These are phyloP conservation scores for Globisporangium alternatum DNA, from an alignment of 352 stramenopile genomes.

Conservation along the genomic window DNA sequence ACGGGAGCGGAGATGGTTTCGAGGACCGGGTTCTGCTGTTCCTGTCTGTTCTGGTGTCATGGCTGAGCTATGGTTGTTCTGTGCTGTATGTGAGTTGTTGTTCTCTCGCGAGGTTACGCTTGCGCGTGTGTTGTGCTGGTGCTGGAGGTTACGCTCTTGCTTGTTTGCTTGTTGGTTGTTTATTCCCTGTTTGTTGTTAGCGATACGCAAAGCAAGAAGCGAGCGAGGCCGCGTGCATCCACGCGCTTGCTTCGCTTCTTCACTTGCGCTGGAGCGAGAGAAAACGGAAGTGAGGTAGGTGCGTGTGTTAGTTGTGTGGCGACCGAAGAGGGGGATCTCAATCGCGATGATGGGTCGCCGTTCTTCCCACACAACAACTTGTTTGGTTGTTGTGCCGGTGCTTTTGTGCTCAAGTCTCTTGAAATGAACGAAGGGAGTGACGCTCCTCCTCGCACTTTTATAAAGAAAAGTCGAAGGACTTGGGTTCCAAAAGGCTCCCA, in stretches of 20 bases:
- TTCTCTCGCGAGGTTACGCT: background rate
- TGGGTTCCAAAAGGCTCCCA: no score
- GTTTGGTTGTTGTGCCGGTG: slow-evolving; percentile 7
- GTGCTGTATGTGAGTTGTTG: background rate
- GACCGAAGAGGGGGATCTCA: slow-evolving; percentile 5
- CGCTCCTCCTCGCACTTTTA: background rate
- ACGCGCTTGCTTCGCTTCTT: background rate
- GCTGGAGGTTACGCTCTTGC: background rate
- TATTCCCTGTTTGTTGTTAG: background rate
- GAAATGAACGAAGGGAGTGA: background rate
- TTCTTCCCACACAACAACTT: background rate
- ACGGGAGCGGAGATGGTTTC: background rate
- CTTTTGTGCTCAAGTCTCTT: background rate
- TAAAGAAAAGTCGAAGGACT: background rate
- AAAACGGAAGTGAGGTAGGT: slow-evolving; percentile 12
- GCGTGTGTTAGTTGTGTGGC: background rate
- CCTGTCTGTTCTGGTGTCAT: background rate
- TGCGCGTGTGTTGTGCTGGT: background rate
- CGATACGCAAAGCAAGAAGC: background rate
- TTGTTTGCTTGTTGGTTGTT: background rate
- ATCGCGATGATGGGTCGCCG: background rate
- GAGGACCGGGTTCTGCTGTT: background rate
- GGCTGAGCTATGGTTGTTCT: background rate
- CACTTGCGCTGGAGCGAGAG: slow-evolving; percentile 9
- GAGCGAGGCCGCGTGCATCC: background rate